phyloP scores from a whole-genome alignment of 352 stramenopile genomes.

The Pythium dissotocum region DNA sequence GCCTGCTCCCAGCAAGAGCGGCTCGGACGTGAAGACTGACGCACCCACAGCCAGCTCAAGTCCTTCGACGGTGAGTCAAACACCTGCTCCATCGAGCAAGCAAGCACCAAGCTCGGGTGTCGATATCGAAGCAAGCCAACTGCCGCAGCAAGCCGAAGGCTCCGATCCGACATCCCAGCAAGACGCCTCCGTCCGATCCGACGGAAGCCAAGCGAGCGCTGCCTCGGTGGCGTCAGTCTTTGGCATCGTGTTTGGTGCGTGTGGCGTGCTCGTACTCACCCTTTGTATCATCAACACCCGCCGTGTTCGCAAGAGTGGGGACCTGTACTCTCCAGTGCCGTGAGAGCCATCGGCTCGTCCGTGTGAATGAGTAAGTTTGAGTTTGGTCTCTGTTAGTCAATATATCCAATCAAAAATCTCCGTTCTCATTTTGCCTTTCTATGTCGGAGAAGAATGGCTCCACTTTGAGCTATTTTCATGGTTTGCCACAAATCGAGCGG shows the following conservation, averaged over 20 bases:
- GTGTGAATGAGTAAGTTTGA: background rate
- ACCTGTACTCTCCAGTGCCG: conserved; percentile 3
- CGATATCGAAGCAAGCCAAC: conserved; percentile 14
- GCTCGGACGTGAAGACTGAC: background rate
- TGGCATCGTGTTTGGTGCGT: conserved; percentile 25
- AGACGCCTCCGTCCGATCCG: background rate
- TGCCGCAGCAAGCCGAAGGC: conserved; percentile 7
- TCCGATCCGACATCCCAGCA: conserved; percentile 7
- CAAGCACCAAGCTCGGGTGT: background rate
- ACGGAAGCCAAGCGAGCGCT: background rate
- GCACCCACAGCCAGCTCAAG: background rate
- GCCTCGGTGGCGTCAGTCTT: conserved; percentile 23
- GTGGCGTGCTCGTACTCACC: conserved; percentile 22
- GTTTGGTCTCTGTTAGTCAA: background rate
- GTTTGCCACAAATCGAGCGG: background rate
- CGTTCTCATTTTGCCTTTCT: background rate
- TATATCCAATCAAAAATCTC: background rate
- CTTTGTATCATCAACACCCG: conserved; percentile 26
- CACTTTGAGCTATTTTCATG: background rate
- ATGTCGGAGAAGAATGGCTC: background rate
- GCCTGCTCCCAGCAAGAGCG: background rate
- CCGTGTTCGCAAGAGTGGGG: conserved; percentile 2
- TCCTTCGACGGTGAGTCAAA: background rate
- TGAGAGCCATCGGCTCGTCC: background rate
- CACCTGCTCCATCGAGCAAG: background rate